These are phyloP conservation scores for Furcasterigmium furcatum DNA, from an alignment of 2,329 filamentous ascomycete genomes.

Conservation along the genomic window DNA sequence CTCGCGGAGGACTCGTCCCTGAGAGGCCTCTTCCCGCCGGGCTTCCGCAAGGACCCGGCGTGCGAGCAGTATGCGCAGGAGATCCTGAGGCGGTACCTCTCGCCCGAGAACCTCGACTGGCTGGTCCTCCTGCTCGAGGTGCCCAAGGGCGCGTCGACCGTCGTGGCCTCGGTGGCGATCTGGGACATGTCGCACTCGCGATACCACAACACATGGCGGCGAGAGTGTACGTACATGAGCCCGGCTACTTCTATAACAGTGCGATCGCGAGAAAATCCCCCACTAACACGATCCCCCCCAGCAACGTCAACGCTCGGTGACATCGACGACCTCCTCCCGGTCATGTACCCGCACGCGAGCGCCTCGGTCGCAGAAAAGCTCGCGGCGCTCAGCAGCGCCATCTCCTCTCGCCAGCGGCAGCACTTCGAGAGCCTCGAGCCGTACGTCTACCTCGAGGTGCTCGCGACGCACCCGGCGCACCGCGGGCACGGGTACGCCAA, in stretches of 20 bases:
- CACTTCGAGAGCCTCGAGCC: background rate
- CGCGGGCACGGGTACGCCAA: background rate
- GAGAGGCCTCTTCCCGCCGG: slow-evolving; percentile 8
- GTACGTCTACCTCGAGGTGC: background rate
- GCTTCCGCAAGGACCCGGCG: slow-evolving; percentile 1
- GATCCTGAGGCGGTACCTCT: slow-evolving; percentile 7
- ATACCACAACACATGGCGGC: background rate
- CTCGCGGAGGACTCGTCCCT: slow-evolving; percentile 11
- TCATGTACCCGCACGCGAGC: background rate
- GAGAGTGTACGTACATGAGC: background rate
- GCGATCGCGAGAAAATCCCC: background rate
- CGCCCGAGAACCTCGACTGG: background rate
- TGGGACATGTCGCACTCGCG: slow-evolving; percentile 10
- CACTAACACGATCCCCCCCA: background rate
- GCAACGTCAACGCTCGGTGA: background rate
- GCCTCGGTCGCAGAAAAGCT: background rate
- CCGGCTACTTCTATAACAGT: too few relatives aligned
- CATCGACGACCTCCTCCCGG: background rate
- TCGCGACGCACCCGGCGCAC: background rate
- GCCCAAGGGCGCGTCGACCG: background rate
- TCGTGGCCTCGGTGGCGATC: slow-evolving; percentile 9
- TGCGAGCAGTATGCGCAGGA: slow-evolving; percentile 8
- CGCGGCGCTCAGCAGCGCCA: background rate
- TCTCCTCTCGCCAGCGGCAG: background rate
- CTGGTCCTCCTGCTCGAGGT: slow-evolving; percentile 11